phyloP scores from a whole-genome alignment of 371 early-diverging fungal genomes.

The Massospora cicadina region DNA sequence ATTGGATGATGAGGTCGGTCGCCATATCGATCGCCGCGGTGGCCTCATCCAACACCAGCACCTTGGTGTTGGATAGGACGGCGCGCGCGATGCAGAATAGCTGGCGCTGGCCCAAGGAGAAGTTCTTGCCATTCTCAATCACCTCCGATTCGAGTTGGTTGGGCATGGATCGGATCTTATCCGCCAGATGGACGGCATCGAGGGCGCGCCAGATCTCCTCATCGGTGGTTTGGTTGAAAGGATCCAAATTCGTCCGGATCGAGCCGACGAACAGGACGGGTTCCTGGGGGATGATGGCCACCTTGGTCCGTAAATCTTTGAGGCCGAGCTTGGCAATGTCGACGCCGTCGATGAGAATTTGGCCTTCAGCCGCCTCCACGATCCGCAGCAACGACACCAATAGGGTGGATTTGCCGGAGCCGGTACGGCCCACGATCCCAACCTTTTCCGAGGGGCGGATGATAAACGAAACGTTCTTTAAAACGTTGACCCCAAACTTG shows the following conservation, averaged over 20 bases:
- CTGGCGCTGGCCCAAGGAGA: constrained; percentile 67
- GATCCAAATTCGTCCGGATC: constrained; percentile 63
- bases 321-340: constrained; percentile 36
- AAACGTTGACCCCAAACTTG: constrained; percentile 36
- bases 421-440: constrained; percentile 41
- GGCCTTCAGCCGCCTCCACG: constrained; percentile 39
- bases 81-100: constrained; percentile 64
- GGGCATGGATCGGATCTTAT: constrained; percentile 31
- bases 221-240: constrained; percentile 53
- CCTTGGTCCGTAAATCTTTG: constrained; percentile 31
- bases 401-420: constrained; percentile 36
- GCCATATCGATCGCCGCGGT: constrained; percentile 40
- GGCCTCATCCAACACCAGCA: constrained; percentile 54
- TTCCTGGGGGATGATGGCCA: constrained; percentile 52
- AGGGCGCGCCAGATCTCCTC: constrained; percentile 64
- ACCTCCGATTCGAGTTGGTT: constrained; percentile 35
- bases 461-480: constrained; percentile 32
- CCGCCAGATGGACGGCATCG: constrained; percentile 33
- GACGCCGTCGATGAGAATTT: constrained; percentile 42
- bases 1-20: constrained; percentile 50
- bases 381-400: constrained; percentile 38
- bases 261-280: constrained; percentile 62
- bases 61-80: constrained; percentile 41
- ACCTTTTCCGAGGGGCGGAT: constrained; percentile 38
- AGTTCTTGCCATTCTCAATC: constrained; percentile 36